A percentile compares a stretch with the other conserved stretches of the same genome.
These are phyloP conservation scores for Aureobasidium mangrovei DNA, from an alignment of 2,329 filamentous ascomycete species.

Conservation along the genomic window DNA sequence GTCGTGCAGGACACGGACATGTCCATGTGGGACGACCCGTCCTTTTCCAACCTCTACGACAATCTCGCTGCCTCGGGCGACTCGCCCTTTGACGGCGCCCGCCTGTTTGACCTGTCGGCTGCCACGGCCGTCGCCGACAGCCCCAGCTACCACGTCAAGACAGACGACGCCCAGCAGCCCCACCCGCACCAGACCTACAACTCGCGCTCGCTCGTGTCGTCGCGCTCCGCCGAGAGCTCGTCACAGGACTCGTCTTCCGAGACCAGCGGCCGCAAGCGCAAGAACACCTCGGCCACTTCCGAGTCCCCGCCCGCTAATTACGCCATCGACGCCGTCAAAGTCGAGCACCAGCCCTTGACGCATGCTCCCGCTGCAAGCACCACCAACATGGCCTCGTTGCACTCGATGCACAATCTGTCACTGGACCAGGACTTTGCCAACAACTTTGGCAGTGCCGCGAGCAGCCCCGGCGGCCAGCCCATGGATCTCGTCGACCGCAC, in stretches of 20 bases:
- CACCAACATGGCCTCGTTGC: constrained; percentile 17
- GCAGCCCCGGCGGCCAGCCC: constrained; percentile 37
- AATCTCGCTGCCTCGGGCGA: constrained; percentile 20
- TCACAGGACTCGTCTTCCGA: constrained; percentile 36
- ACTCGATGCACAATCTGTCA: constrained; percentile 27
- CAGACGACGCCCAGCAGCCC: constrained; percentile 17
- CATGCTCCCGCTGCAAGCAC: constrained; percentile 4
- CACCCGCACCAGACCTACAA: constrained; percentile 16
- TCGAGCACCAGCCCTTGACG: not conserved
- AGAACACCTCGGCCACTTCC: constrained; percentile 31
- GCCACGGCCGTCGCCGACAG: constrained; percentile 18
- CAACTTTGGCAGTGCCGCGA: constrained; percentile 51
- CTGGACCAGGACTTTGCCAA: constrained; percentile 28
- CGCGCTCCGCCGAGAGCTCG: constrained; percentile 31
- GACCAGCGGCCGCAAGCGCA: constrained; percentile 32
- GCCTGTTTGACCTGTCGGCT: constrained; percentile 24
- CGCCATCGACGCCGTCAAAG: constrained; percentile 7
- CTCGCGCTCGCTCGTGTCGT: constrained; percentile 18
- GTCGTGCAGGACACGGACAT: constrained; percentile 19
- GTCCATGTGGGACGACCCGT: constrained; percentile 24
- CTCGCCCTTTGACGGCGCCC: constrained; percentile 20
- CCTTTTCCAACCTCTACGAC: constrained; percentile 21
- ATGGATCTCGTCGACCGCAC: constrained; percentile 8
- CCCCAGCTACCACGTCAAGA: constrained; percentile 23
- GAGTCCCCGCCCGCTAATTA: constrained; percentile 27